Conservation (phyloP, 306 rosid genomes). For the Cucurbita pepo region DNA sequence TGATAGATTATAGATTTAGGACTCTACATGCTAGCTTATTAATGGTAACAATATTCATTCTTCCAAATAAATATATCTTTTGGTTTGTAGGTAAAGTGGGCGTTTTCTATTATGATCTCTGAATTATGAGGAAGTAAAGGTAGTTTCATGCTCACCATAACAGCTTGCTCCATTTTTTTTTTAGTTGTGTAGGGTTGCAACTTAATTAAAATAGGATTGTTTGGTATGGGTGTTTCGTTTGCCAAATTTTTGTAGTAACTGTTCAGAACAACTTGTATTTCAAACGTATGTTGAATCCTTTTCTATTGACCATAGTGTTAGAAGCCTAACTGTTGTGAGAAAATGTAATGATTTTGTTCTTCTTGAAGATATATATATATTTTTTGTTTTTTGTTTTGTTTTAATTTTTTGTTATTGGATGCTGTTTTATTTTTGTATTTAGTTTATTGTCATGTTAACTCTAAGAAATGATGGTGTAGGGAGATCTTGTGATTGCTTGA, state of each 20-base stretch:
- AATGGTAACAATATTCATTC: conserved; percentile 64
- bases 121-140: conserved; percentile 99
- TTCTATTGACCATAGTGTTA: background rate
- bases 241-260: background rate
- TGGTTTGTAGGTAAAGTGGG: conserved; percentile 99
- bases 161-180: conserved; percentile 33
- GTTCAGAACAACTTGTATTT: background rate
- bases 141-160: conserved; percentile 83
- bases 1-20: conserved; percentile 26
- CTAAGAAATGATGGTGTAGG: background rate
- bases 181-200: conserved; percentile 31
- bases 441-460: background rate
- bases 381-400: background rate
- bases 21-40: conserved; percentile 53
- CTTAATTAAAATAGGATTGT: conserved; percentile 10
- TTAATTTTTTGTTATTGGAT: background rate
- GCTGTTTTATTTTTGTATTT: background rate
- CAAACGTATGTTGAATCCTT: background rate
- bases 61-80: conserved; percentile 98
- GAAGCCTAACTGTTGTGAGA: background rate
- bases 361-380: background rate
- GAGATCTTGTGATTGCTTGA: background rate
- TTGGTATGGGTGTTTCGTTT: conserved; percentile 4
- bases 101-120: conserved; percentile 99
- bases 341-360: background rate